Evolutionary conservation across 805 yeast species (phyloP).

Genomic region (Yarrowia alimentaria): DNA sequence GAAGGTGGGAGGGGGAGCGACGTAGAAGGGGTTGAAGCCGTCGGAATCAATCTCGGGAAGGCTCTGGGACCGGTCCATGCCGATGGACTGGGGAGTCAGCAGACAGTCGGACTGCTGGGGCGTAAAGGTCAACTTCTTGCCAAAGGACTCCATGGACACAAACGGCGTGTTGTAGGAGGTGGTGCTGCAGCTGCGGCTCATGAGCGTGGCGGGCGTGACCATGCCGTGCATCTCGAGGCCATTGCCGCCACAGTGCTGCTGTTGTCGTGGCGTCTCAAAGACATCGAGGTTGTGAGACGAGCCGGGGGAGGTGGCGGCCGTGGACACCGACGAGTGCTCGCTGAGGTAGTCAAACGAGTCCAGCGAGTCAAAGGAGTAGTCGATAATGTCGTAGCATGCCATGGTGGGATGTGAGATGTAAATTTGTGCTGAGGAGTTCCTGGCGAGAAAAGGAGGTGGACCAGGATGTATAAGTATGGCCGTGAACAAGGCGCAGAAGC

Average conservation of each 20-base stretch:
- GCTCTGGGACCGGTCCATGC: conserved; percentile 18
- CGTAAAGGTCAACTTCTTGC: conserved; percentile 9
- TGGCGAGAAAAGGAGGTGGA: neutral
- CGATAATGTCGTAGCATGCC: conserved; percentile 22
- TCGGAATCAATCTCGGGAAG: conserved; percentile 8
- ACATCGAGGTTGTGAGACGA: neutral
- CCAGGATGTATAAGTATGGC: neutral
- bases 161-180: conserved; percentile 19
- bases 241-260: neutral
- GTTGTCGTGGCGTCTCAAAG: neutral
- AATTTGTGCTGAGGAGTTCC: neutral
- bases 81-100: conserved; percentile 14
- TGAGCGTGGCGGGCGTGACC: conserved; percentile 15
- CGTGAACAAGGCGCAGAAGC: no score
- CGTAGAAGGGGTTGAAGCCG: conserved; percentile 21
- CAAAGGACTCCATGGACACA: neutral
- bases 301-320: conserved; percentile 19
- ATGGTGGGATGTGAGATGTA: neutral
- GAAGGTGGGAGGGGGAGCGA: conserved; percentile 7
- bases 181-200: conserved; percentile 3
- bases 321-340: conserved; percentile 9
- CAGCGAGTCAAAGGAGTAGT: conserved; percentile 24
- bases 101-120: neutral
- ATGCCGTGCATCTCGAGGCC: neutral
- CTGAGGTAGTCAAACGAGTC: conserved; percentile 23